Evolutionary conservation across 2,329 filamentous ascomycete genomes (phyloP), one percentile per base, ranked within the genome.

Genomic region (Colletotrichum camelliae): DNA sequence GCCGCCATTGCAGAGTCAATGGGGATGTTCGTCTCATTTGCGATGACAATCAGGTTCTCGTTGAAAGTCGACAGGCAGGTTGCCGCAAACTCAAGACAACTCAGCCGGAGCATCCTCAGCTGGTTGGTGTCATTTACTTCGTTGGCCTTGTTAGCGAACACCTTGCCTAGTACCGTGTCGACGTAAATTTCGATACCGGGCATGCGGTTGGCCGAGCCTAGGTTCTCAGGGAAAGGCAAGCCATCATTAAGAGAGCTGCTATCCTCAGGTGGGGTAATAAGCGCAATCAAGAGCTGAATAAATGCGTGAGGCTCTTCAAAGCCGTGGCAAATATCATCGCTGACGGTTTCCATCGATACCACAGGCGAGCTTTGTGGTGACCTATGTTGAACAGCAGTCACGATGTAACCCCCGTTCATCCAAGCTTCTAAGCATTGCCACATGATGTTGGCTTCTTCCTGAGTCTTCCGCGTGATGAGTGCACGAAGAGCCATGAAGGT

Each of bases 111-210:
- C 10, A 96, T 89, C 60, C 93, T 91, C 31, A 92, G 90, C 82
- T 97, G 95, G 55, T 91, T 86, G 65, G 91, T 86, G 77, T 95
- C 94, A 70, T 89, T 86, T 8, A 94, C 84, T 70, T 95, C 93
- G 43, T 90, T 90, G 13, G 91, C 87, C 77, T 92, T 94, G 66
- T 91, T 89, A 18, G 91, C 91, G 80, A 98, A 94, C 18, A 97
- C 91, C 72, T 93, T 91, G 18, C 95, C 95, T 77, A 98, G 86
- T 24, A 96, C 93, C 82, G 97, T 98, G 84, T 99, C 97, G 72
- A 98, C 89, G 80, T 98, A 99, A 2, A 94, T 92, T 76, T 98
- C 96, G 76, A 99, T 95, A 3, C 97, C 97, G 16, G 96, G 92
- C 80, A 88, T 87, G 69, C 97, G 93, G 80, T 93, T 94, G 13